Evolutionary conservation across 805 yeast genomes (phyloP).

Genomic region (Metschnikowia hibisci): DNA sequence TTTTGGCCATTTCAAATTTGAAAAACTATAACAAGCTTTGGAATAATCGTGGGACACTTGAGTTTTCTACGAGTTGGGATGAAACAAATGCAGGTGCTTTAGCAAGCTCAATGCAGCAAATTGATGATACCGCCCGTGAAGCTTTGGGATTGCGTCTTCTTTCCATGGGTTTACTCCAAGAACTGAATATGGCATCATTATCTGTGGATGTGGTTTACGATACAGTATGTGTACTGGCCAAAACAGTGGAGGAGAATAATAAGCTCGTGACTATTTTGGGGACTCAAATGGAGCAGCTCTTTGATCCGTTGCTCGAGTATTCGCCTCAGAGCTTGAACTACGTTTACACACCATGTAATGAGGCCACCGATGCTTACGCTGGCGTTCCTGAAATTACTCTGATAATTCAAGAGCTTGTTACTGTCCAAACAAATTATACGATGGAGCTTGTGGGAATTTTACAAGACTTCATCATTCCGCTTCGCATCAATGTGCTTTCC

Average conservation of each 20-base stretch:
- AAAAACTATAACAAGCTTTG: constrained; percentile 61
- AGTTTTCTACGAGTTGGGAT: constrained; percentile 53
- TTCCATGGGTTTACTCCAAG: constrained; percentile 55
- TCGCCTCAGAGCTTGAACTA: constrained; percentile 84
- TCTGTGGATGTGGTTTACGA: constrained; percentile 73
- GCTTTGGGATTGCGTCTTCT: constrained; percentile 56
- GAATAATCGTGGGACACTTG: constrained; percentile 27
- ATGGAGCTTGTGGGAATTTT: constrained; percentile 67
- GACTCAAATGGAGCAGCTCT: constrained; percentile 79
- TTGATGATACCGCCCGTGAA: constrained; percentile 49
- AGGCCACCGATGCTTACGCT: constrained; percentile 1
- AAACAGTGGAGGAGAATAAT: constrained; percentile 61
- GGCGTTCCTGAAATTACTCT: constrained; percentile 14
- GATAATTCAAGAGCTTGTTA: constrained; percentile 57
- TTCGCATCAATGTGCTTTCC: constrained; percentile 65
- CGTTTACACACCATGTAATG: constrained; percentile 59
- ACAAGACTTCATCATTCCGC: constrained; percentile 74
- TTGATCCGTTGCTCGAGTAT: constrained; percentile 86
- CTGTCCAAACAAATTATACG: constrained; percentile 72
- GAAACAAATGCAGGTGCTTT: constrained; percentile 81
- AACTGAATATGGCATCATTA: constrained; percentile 46
- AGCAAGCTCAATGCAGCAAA: constrained; percentile 60
- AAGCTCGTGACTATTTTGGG: constrained; percentile 74
- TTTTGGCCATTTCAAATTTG: constrained; percentile 71
- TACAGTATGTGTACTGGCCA: constrained; percentile 36